Percentiles rank a stretch among this genome's conserved stretches.
These are phyloP conservation scores for Vigna unguiculata DNA, from an alignment of 306 rosid species.

Conservation along the genomic window DNA sequence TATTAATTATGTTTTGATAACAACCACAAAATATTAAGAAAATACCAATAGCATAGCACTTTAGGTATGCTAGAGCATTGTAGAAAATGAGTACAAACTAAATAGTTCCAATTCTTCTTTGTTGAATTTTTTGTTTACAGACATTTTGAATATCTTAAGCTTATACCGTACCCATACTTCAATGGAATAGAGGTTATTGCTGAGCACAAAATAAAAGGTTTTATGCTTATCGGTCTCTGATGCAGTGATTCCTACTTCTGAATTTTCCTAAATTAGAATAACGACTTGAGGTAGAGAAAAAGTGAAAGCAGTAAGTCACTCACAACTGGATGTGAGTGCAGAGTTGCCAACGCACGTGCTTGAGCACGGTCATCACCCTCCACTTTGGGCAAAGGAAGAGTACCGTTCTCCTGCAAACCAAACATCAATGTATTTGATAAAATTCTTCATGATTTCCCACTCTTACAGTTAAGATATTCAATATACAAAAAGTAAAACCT, in stretches of 20 bases:
- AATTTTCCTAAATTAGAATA: conserved; percentile 33
- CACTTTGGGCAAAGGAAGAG: conserved; percentile 83
- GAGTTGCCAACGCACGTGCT: conserved; percentile 88
- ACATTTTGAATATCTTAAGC: not conserved
- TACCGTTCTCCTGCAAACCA: conserved; percentile 63
- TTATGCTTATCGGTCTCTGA: not conserved
- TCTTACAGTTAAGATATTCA: conserved; percentile 12
- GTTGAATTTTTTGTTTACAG: conserved; percentile 5
- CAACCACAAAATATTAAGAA: conserved; percentile 7
- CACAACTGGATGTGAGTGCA: conserved; percentile 88
- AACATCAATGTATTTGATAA: conserved; percentile 37
- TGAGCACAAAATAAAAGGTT: not conserved
- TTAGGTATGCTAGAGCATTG: conserved; percentile 27
- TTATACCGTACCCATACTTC: not conserved
- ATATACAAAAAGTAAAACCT: conserved; percentile 56
- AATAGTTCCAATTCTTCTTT: not conserved
- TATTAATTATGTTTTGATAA: conserved; percentile 6
- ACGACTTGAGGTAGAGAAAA: conserved; percentile 5
- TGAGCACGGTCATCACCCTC: conserved; percentile 87
- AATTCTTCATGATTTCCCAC: not conserved
- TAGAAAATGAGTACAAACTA: conserved; percentile 6
- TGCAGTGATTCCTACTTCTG: conserved; percentile 20
- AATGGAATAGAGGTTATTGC: not conserved
- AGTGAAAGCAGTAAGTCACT: conserved; percentile 44
- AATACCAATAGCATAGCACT: not conserved